Conservation (phyloP, 2,329 filamentous ascomycete genomes). For the Sphaerulina musiva region DNA sequence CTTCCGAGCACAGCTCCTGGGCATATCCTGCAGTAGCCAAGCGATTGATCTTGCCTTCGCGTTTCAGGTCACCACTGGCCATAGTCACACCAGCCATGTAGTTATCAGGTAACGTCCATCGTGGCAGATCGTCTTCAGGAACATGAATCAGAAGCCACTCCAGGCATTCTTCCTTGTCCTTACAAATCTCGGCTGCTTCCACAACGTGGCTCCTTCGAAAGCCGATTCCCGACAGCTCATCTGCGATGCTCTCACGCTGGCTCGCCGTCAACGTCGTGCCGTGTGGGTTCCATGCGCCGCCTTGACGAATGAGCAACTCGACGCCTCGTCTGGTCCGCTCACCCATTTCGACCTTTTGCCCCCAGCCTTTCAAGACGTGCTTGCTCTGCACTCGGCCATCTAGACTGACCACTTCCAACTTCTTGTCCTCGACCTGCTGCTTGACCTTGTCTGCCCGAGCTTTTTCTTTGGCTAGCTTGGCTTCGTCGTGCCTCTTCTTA, state of each 20-base stretch:
- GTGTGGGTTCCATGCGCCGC: slow-evolving; percentile 83
- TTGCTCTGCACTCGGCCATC: slow-evolving; percentile 36
- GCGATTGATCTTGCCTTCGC: slow-evolving; percentile 75
- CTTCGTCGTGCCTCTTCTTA: slow-evolving; percentile 70
- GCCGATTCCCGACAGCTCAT: slow-evolving; percentile 68
- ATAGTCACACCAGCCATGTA: slow-evolving; percentile 88
- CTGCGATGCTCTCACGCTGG: slow-evolving; percentile 56
- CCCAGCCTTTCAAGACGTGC: slow-evolving; percentile 61
- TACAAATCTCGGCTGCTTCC: slow-evolving; percentile 80
- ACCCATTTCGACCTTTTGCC: slow-evolving; percentile 85
- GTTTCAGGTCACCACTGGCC: slow-evolving; percentile 70
- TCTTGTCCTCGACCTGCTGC: slow-evolving; percentile 47
- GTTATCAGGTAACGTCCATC: slow-evolving; percentile 83
- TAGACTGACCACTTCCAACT: slow-evolving; percentile 48
- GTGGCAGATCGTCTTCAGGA: slow-evolving; percentile 90
- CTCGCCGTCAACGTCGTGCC: slow-evolving; percentile 56
- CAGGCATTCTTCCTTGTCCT: slow-evolving; percentile 83
- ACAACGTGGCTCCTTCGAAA: slow-evolving; percentile 86
- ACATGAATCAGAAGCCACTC: slow-evolving; percentile 97
- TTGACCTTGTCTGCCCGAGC: slow-evolving; percentile 65
- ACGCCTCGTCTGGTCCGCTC: slow-evolving; percentile 69
- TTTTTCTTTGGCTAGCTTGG: slow-evolving; percentile 69
- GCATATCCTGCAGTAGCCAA: slow-evolving; percentile 80
- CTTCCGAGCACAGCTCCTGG: slow-evolving; percentile 70
- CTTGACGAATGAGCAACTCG: slow-evolving; percentile 69